A percentile compares a stretch with the other conserved stretches of the same genome.
These are phyloP conservation scores for Cyberlindnera maclurae DNA, from an alignment of 805 yeast species.

Conservation along the genomic window DNA sequence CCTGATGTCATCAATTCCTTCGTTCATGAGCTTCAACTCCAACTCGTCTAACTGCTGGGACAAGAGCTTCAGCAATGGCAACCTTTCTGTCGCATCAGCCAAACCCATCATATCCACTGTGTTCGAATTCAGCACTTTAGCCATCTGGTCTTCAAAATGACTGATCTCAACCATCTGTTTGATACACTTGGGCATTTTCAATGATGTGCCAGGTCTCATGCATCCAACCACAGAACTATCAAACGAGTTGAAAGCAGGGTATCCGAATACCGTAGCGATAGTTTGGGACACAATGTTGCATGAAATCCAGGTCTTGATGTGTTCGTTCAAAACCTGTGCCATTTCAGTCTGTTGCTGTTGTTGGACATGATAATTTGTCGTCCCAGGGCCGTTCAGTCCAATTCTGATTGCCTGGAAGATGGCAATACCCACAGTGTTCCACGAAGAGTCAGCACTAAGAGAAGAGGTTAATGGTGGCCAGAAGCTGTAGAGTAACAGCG, in stretches of 20 bases:
- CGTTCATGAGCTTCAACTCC: constrained; percentile 47
- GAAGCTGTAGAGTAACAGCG: constrained; percentile 75
- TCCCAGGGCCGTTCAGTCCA: constrained; percentile 80
- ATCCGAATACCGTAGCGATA: constrained; percentile 89
- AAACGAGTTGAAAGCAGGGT: constrained; percentile 85
- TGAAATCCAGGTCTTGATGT: constrained; percentile 85
- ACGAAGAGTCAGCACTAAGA: constrained; percentile 88
- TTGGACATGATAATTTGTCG: constrained; percentile 34
- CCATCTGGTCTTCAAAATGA: constrained; percentile 79
- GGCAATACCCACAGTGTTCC: constrained; percentile 94
- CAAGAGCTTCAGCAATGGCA: constrained; percentile 67
- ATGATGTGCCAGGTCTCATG: constrained; percentile 38
- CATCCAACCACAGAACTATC: constrained; percentile 60
- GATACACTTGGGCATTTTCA: constrained; percentile 29
- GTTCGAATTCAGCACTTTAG: constrained; percentile 67
- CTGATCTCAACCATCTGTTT: constrained; percentile 77
- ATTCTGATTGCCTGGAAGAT: constrained; percentile 87
- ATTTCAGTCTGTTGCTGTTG: constrained; percentile 27
- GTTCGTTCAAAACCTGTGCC: constrained; percentile 52
- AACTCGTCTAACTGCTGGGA: constrained; percentile 69
- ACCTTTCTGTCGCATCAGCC: constrained; percentile 60
- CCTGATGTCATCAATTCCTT: constrained; percentile 58
- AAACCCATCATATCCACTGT: constrained; percentile 59
- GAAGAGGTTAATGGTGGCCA: constrained; percentile 98
- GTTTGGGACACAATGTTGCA: constrained; percentile 87